A percentile compares a stretch with the other conserved stretches of the same genome.
Conservation (phyloP, 148 eudicot species). For the Vaccinium vitisidaea region DNA sequence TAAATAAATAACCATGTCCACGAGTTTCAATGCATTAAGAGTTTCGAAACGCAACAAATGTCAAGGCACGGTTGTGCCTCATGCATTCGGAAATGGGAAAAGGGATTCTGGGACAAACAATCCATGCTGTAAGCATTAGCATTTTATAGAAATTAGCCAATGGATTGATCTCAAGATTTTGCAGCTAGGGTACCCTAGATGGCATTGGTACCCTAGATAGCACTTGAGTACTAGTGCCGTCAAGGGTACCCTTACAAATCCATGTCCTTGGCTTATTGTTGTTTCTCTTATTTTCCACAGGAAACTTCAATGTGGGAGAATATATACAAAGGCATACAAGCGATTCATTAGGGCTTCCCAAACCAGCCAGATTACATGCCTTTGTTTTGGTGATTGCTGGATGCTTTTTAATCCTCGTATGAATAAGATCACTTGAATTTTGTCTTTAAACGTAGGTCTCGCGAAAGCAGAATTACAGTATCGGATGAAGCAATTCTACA, state of each 20-base stretch:
- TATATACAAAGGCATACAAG: slow-evolving; percentile 33
- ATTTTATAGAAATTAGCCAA: neutral
- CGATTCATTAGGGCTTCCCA: slow-evolving; percentile 25
- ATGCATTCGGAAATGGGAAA: neutral
- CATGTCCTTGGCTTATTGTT: neutral
- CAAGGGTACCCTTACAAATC: no score
- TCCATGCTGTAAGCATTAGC: neutral
- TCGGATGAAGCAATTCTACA: no score
- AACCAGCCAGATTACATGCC: slow-evolving; percentile 17
- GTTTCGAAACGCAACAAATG: neutral
- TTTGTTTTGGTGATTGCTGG: slow-evolving; percentile 5
- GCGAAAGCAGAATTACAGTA: no score
- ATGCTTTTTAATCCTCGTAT: neutral
- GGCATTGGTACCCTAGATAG: neutral
- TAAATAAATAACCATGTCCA: no score
- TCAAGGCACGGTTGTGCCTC: neutral
- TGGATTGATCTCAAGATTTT: neutral
- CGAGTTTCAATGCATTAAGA: neutral
- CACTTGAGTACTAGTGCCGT: neutral
- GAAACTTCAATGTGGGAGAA: slow-evolving; percentile 44
- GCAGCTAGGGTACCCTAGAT: neutral
- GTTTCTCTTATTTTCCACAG: slow-evolving; percentile 20
- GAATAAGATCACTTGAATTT: neutral
- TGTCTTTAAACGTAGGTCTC: neutral
- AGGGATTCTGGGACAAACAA: neutral